Evolutionary conservation across 345 rosid species (phyloP), one percentile per base, ranked within the genome.

Genomic region (Citrus hindsii): DNA sequence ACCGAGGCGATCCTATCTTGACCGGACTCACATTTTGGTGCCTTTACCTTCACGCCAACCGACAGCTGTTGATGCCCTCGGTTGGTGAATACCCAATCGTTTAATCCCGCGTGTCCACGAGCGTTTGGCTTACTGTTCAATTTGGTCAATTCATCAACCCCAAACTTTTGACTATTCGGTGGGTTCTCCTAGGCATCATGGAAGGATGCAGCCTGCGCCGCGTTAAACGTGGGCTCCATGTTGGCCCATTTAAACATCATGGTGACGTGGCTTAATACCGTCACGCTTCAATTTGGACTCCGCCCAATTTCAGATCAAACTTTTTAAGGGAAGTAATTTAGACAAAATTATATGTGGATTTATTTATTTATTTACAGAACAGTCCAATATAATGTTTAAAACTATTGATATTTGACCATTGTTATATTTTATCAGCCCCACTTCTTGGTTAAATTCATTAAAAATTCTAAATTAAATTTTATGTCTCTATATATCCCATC

Each of bases 11-110:
- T 60, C 60, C 69, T 63, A 8, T 63, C 37, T 40, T 51, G 53
- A 51, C 55, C 5, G 37, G 51, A 48, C 25, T 22, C 71, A 7
- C 16, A 22, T 65, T 51, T 22, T 13, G 37, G 53, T 53, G 35
- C 51, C 65, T 53, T 65, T 24, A 35, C 16, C 21, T 22, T 58
- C 68, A 58, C 59, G 74, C 67, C 74, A 67, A 59, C 42, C 42
- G 74, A 59, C 74, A 56, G 59, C 67, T 68, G 74, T 56, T 65
- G 33, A 51, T 75, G 61, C 51, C 7, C 71, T 75, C 63, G 35
- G 18, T 24, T 1, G 64, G 37, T 62, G 19, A 33, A 4, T 1
- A 2, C 0, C 33, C 80, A 59, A 62, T 61, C 21, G 40, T 1
- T 9, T 9, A 2, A 3, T 2, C 1, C 55, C 75, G 62, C 68